Base-by-base conservation (phyloP, 2,329 filamentous ascomycete species). In the Nemania serpens region DNA sequence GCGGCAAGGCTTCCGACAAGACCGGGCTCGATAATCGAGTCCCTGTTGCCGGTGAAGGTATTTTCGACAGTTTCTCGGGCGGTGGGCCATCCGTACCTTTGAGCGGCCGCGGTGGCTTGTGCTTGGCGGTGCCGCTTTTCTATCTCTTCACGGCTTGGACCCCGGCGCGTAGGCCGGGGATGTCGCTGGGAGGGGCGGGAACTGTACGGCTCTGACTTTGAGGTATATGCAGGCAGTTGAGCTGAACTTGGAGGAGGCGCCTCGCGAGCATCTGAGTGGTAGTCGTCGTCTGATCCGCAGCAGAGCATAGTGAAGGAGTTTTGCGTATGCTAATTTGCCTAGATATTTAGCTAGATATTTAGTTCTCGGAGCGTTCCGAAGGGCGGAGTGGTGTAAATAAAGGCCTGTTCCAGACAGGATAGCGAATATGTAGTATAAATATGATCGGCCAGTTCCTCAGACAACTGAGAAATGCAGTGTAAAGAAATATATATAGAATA, bases 1-100 rank as follows among this genome's bases (percentile, higher is more conserved):
- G 53, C 51, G 9, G 55, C 56, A 13, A 71, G 29, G 3, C 50
- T 56, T 3, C 41, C 29, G 1, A 58, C 62, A 36, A 68, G 60
- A 0, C 17, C 5, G 0, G 67, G 62, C 29, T 73, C 69, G 18
- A 69, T 60, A 2, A 61, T 47, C 13, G 70, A 70, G 55, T 69
- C 67, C 15, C 68, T 62, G 17, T 45, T 62, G 2, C 58, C 46
- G 25, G 20, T 5, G 17, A 33, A 18, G 20, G 18, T 20, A 43
- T 22, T 37, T 17, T 49, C 25, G 17, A 13, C 12, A 2, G 13
- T 41, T n/a, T 33, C 50, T 22, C 55, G 57, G 0, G 49, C 3
- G 34, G 48, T 58, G 1, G 61, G 59, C 66, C 67, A 71, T 20
- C 67, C 67, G 53, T 71, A 68, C 3, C 55, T 52, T 12, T 51